These are phyloP conservation scores for Fusarium fracticaudum DNA, from an alignment of 2,329 filamentous ascomycete genomes.

Conservation along the genomic window DNA sequence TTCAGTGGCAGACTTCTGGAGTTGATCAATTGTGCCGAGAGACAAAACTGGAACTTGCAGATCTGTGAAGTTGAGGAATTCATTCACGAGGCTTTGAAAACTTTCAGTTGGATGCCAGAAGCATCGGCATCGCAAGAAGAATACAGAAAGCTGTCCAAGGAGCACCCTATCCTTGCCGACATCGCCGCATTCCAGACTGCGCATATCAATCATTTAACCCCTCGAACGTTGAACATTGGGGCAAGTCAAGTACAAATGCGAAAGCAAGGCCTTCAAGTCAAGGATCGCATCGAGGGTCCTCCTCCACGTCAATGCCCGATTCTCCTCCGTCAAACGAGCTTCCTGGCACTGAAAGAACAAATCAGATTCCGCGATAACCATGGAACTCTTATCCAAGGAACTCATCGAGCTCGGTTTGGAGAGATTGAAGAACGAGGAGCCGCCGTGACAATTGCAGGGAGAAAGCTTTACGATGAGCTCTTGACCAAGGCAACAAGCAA, in stretches of 20 bases:
- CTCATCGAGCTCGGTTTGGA: slow-evolving; percentile 60
- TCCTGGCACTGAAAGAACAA: slow-evolving; percentile 58
- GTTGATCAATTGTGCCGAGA: slow-evolving; percentile 49
- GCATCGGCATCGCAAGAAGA: slow-evolving; percentile 52
- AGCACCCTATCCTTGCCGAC: slow-evolving; percentile 59
- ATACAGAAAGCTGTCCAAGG: slow-evolving; percentile 52
- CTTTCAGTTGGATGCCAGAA: slow-evolving; percentile 58
- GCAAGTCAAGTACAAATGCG: slow-evolving; percentile 55
- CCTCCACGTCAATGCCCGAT: slow-evolving; percentile 55
- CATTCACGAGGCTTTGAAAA: slow-evolving; percentile 54
- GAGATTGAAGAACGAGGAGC: slow-evolving; percentile 63
- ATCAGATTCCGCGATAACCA: slow-evolving; percentile 50
- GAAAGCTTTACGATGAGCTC: slow-evolving; percentile 56
- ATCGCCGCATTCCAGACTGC: slow-evolving; percentile 52
- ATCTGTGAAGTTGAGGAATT: slow-evolving; percentile 49
- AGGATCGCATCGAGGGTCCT: slow-evolving; percentile 61
- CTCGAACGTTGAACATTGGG: slow-evolving; percentile 59
- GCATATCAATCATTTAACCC: slow-evolving; percentile 64
- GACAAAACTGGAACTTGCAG: slow-evolving; percentile 40
- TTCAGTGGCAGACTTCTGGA: slow-evolving; percentile 51
- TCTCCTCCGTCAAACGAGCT: slow-evolving; percentile 63
- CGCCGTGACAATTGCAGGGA: slow-evolving; percentile 56
- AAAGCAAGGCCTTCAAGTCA: slow-evolving; percentile 51
- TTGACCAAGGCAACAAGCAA: slow-evolving; percentile 44
- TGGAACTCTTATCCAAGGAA: slow-evolving; percentile 43